Percentiles rank a stretch among this genome's conserved stretches.
Evolutionary conservation across 495 filamentous ascomycete genomes (phyloP).

Genomic region (Penicillium malachiteum): DNA sequence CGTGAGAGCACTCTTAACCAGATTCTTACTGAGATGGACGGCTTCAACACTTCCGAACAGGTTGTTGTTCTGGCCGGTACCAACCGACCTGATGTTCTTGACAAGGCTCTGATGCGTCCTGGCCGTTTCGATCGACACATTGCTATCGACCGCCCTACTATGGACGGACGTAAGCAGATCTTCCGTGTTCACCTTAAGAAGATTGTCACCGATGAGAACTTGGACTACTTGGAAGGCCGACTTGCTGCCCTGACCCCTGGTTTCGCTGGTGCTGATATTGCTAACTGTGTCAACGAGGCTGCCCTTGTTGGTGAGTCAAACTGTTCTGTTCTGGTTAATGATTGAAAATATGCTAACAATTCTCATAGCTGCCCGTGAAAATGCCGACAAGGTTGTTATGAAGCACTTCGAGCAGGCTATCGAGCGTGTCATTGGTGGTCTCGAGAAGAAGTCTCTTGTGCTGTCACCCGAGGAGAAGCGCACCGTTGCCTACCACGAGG

Average conservation of each 20-base stretch:
- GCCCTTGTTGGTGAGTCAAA: conserved; percentile 82
- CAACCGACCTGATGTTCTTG: conserved; percentile 89
- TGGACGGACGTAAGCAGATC: conserved; percentile 95
- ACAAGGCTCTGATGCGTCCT: conserved; percentile 93
- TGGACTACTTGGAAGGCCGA: conserved; percentile 81
- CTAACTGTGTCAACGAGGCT: conserved; percentile 97
- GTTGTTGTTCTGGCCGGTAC: conserved; percentile 98
- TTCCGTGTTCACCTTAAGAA: conserved; percentile 90
- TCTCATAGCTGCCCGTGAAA: conserved; percentile 72
- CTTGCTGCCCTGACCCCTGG: conserved; percentile 91
- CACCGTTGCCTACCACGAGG: conserved; percentile 96
- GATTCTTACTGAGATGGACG: conserved; percentile 98
- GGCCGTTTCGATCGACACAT: conserved; percentile 97
- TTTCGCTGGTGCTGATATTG: conserved; percentile 96
- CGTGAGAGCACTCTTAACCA: conserved; percentile 96
- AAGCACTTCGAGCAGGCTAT: conserved; percentile 95
- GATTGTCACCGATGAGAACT: conserved; percentile 86
- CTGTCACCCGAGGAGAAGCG: conserved; percentile 90
- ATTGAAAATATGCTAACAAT: conserved; percentile 24
- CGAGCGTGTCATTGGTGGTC: conserved; percentile 91
- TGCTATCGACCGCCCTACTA: conserved; percentile 86
- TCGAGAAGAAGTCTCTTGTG: conserved; percentile 95
- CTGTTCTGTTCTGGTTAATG: not conserved
- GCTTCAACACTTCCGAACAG: conserved; percentile 96
- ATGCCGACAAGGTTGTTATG: conserved; percentile 75